Percentiles rank a stretch among this genome's conserved stretches.
phyloP scores from a whole-genome alignment of 2,329 filamentous ascomycete species.

The Stromatinia cepivora region DNA sequence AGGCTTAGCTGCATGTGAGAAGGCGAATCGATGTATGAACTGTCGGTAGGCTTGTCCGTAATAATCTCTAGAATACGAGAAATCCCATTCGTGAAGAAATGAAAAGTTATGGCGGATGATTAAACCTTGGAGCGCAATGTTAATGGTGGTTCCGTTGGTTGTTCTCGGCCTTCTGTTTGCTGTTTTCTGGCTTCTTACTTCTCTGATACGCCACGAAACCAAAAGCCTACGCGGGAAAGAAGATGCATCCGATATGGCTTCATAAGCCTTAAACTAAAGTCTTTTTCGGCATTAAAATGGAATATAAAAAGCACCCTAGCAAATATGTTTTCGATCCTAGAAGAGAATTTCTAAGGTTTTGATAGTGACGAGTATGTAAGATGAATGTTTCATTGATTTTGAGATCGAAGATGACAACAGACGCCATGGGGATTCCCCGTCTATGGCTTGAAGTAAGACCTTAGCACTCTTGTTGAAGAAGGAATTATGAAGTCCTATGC shows the following conservation, averaged over 20 bases:
- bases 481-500: not conserved
- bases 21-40: slow-evolving; percentile 10
- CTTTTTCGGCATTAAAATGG: not conserved
- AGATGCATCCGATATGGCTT: not conserved
- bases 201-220: not conserved
- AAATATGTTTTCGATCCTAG: not conserved
- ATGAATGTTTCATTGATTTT: not conserved
- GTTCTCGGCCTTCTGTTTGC: slow-evolving; percentile 4
- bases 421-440: slow-evolving; percentile 19
- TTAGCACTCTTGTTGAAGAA: not conserved
- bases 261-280: not conserved
- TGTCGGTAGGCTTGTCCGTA: slow-evolving; percentile 7
- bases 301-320: not conserved
- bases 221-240: slow-evolving; percentile 9
- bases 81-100: slow-evolving; percentile 4
- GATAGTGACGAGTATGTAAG: not conserved
- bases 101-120: not conserved
- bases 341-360: not conserved
- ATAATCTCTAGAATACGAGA: slow-evolving; percentile 7
- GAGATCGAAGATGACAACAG: slow-evolving; percentile 14
- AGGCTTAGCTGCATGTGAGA: slow-evolving; percentile 16
- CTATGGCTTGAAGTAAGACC: not conserved
- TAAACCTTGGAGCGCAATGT: not conserved
- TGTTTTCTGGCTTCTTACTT: not conserved
- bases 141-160: slow-evolving; percentile 4